phyloP scores from a whole-genome alignment of 345 rosid species.

The Euphorbia pulcherrima region DNA sequence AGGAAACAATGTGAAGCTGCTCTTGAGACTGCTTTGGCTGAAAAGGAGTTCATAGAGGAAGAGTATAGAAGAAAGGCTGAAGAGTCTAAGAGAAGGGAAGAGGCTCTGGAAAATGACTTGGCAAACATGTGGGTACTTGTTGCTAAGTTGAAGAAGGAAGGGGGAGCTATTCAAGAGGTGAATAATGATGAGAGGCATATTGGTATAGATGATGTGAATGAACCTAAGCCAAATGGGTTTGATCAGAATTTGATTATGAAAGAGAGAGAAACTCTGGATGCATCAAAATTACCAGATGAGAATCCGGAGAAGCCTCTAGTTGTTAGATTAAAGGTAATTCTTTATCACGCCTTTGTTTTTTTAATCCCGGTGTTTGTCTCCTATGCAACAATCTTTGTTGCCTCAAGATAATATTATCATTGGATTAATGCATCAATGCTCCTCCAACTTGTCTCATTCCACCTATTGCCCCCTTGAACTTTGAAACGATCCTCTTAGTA shows the following conservation, averaged over 20 bases:
- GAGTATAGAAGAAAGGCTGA: constrained; percentile 75
- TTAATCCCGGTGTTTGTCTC: not conserved
- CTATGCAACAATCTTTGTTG: not conserved
- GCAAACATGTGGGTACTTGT: constrained; percentile 99
- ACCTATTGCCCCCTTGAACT: too few species aligned
- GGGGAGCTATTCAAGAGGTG: constrained; percentile 46
- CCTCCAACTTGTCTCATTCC: too few species aligned
- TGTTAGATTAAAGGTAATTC: constrained; percentile 77
- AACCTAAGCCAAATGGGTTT: constrained; percentile 37
- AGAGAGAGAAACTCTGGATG: constrained; percentile 49
- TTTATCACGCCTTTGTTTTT: not conserved
- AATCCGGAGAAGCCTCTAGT: constrained; percentile 83
- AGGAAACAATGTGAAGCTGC: constrained; percentile 83
- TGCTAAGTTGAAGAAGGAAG: constrained; percentile 90
- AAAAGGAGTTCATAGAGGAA: constrained; percentile 79
- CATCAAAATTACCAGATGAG: constrained; percentile 50
- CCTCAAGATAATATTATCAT: not conserved
- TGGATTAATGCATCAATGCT: not conserved
- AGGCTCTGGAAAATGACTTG: constrained; percentile 86
- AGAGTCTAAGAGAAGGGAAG: constrained; percentile 88
- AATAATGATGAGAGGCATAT: constrained; percentile 40
- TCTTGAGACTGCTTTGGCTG: constrained; percentile 82
- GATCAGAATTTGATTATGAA: constrained; percentile 37
- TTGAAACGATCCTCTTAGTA: too few species aligned
- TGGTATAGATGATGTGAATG: constrained; percentile 32